Conservation (phyloP, 2,329 filamentous ascomycete species). For the Fusarium subtropicale region DNA sequence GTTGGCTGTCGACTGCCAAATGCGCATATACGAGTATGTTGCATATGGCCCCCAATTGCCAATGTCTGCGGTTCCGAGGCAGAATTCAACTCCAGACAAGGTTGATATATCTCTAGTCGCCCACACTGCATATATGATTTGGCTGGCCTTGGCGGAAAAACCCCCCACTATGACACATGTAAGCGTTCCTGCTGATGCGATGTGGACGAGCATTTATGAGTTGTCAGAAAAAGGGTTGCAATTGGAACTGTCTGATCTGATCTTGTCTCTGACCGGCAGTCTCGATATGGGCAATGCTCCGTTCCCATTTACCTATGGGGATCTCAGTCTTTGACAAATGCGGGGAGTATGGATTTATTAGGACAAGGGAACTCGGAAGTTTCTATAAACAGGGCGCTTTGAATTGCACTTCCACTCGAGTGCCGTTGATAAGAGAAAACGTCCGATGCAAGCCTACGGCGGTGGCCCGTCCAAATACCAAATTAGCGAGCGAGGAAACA, state of each 20-base stretch:
- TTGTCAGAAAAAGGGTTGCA: background rate
- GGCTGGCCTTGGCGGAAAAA: background rate
- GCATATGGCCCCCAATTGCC: background rate
- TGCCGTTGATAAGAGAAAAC: background rate
- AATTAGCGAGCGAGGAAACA: background rate
- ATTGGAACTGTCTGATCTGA: background rate
- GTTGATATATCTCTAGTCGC: background rate
- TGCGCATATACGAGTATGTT: background rate
- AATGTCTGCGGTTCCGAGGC: background rate
- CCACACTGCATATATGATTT: background rate
- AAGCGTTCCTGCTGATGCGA: background rate
- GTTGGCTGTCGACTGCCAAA: background rate
- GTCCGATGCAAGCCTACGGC: background rate
- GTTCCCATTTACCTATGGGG: background rate
- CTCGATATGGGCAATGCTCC: slow-evolving; percentile 1
- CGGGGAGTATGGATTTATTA: background rate
- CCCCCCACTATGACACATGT: background rate
- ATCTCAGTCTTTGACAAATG: background rate
- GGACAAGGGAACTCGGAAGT: background rate
- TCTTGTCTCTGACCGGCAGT: background rate
- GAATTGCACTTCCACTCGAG: background rate
- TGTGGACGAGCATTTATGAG: background rate
- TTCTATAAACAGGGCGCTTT: background rate
- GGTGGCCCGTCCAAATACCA: background rate
- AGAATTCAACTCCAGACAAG: background rate